A percentile compares a stretch with the other conserved stretches of the same genome.
phyloP scores from a whole-genome alignment of 352 stramenopile species.

The Blastocystis sp. region DNA sequence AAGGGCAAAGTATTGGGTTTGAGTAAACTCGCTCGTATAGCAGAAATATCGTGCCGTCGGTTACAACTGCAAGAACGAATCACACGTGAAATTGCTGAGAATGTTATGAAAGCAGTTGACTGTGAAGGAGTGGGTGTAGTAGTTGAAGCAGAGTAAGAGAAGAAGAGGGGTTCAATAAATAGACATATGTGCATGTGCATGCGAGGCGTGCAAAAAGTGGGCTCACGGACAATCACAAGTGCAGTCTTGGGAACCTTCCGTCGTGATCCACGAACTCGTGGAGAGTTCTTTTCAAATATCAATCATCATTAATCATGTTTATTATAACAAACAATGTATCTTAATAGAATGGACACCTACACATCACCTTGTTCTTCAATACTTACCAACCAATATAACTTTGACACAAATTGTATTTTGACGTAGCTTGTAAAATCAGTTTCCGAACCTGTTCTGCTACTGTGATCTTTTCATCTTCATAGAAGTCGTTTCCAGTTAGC shows the following conservation, averaged over 20 bases:
- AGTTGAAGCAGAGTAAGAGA: constrained; percentile 77
- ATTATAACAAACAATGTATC: not conserved
- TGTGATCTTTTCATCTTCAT: constrained; percentile 70
- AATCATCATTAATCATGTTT: not conserved
- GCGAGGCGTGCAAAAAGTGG: constrained; percentile 93
- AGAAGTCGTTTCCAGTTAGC: constrained; percentile 93
- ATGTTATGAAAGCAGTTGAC: constrained; percentile 88
- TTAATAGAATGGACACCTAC: constrained; percentile 62
- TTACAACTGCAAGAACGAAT: constrained; percentile 97
- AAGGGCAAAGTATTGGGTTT: constrained; percentile 90
- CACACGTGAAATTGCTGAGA: constrained; percentile 95
- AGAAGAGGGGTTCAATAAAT: constrained; percentile 46
- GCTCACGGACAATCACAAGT: constrained; percentile 87
- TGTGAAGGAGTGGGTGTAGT: constrained; percentile 94
- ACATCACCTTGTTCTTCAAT: not conserved
- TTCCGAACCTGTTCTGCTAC: constrained; percentile 89
- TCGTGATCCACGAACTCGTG: constrained; percentile 69
- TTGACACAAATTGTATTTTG: constrained; percentile 94
- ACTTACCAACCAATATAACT: constrained; percentile 93
- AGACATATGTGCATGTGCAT: constrained; percentile 99
- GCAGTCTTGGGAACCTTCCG: constrained; percentile 89
- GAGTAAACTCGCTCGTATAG: constrained; percentile 93
- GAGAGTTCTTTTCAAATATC: constrained; percentile 74
- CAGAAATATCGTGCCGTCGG: constrained; percentile 87
- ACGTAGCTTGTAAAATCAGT: constrained; percentile 93